Evolutionary conservation across 352 stramenopile species (phyloP), one percentile per base, ranked within the genome.

Genomic region (Pythium aphanidermatum): DNA sequence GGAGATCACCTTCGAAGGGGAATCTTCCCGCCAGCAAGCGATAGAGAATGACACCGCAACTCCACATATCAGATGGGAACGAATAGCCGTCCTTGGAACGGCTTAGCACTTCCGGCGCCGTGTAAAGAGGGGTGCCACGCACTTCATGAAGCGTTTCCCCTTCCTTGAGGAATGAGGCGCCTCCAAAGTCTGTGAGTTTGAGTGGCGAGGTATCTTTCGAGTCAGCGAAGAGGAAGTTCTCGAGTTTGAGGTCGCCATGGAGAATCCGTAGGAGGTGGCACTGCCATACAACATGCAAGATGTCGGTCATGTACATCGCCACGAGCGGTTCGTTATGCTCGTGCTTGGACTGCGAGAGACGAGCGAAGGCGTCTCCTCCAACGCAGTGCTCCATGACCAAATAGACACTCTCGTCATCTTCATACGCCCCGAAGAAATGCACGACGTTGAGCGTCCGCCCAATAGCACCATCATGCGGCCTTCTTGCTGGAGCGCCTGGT

Each of bases 341-440:
- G 10, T 33, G 11, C 2, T 6, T 23, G 26, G 58, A 40, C 9
- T 60, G 19, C 9, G 37, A 54, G 36, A 86, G 44, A 4, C 74
- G 62, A 12, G 47, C 41, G 6, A 63, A 72, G 10, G 59, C 75
- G 36, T 91, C 78, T 30, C 75, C 73, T n/a, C 73, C 75, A 2
- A 85, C 62, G 50, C 78, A 91, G 28, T 83, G 70, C 46, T 91
- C 78, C 74, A 91, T 88, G 25, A 91, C 73, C 14, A 91, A 56
- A 28, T 83, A 91, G 12, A 91, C 78, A 59, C 51, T 75, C 17
- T 45, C 40, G 28, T 87, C 70, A 44, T 91, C 78, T 47, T 91
- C 78, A 41, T 87, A 91, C 5, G 73, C 75, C 27, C 78, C 78
- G 46, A 87, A 87, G 41, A 87, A 91, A 38, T 91, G 78, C 42